phyloP scores from a whole-genome alignment of 1,284 basidiomycete species.

The Irpex lacteus region DNA sequence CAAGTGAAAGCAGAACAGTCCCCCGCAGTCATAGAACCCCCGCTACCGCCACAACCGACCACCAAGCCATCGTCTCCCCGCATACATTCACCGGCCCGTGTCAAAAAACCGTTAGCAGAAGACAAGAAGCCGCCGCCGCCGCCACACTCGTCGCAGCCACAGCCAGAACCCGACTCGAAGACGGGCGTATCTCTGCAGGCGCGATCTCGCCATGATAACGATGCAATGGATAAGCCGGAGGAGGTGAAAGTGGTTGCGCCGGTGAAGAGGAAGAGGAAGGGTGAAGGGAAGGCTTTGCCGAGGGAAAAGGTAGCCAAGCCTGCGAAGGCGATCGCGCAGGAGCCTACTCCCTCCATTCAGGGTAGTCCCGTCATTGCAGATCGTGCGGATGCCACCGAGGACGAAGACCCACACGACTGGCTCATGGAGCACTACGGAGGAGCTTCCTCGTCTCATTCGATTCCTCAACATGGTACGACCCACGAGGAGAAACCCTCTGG shows the following conservation, averaged over 20 bases:
- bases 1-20: background rate
- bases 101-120: background rate
- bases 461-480: slow-evolving; percentile 21
- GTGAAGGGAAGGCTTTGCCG: background rate
- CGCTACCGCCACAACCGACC: background rate
- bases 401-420: slow-evolving; percentile 57
- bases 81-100: background rate
- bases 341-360: background rate
- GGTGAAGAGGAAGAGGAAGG: slow-evolving; percentile 16
- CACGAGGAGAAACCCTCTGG: slow-evolving; percentile 12
- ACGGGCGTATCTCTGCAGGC: background rate
- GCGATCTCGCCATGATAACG: background rate
- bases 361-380: background rate
- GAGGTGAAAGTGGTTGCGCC: slow-evolving; percentile 9
- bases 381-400: slow-evolving; percentile 17
- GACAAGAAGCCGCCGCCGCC: background rate
- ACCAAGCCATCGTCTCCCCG: background rate
- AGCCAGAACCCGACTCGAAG: background rate
- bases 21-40: background rate
- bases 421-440: slow-evolving; percentile 46
- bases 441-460: background rate
- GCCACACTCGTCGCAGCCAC: background rate
- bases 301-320: slow-evolving; percentile 1
- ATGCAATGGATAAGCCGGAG: slow-evolving; percentile 2
- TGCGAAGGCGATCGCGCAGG: background rate